Percentiles rank a stretch among this genome's conserved stretches.
phyloP scores from a whole-genome alignment of 2,329 filamentous ascomycete genomes.

The Penicillium decumbens region DNA sequence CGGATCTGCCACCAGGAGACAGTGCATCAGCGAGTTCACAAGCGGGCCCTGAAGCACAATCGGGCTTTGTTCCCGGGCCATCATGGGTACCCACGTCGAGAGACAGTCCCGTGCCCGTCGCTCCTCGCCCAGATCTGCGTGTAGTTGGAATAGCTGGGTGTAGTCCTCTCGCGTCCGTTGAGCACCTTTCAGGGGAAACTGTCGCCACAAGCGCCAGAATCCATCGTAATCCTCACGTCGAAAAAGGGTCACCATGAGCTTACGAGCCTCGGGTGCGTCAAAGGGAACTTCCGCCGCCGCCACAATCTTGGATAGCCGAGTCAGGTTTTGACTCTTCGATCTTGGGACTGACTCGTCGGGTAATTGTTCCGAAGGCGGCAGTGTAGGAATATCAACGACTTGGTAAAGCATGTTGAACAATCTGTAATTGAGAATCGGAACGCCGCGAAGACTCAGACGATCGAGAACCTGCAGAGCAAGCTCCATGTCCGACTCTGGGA shows the following conservation, averaged over 20 bases:
- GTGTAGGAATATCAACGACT: slow-evolving; percentile 35
- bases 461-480: slow-evolving; percentile 42
- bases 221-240: slow-evolving; percentile 49
- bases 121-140: slow-evolving; percentile 46
- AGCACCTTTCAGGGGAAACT: slow-evolving; percentile 49
- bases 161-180: slow-evolving; percentile 55
- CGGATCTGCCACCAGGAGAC: slow-evolving; percentile 55
- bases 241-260: slow-evolving; percentile 35
- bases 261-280: slow-evolving; percentile 26
- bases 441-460: slow-evolving; percentile 40
- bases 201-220: slow-evolving; percentile 60
- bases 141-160: slow-evolving; percentile 48
- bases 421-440: slow-evolving; percentile 42
- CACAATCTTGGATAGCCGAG: slow-evolving; percentile 29
- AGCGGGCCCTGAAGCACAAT: slow-evolving; percentile 47
- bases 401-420: slow-evolving; percentile 46
- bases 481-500: slow-evolving; percentile 29
- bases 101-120: slow-evolving; percentile 44
- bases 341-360: slow-evolving; percentile 36
- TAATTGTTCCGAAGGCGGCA: not conserved
- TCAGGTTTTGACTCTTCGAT: slow-evolving; percentile 13
- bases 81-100: slow-evolving; percentile 56
- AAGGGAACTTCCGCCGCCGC: slow-evolving; percentile 28
- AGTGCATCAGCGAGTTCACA: slow-evolving; percentile 49
- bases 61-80: slow-evolving; percentile 52